A percentile compares a stretch with the other conserved stretches of the same genome.
These are phyloP conservation scores for Sugiyamaella mastotermitis DNA, from an alignment of 805 yeast genomes.

Conservation along the genomic window DNA sequence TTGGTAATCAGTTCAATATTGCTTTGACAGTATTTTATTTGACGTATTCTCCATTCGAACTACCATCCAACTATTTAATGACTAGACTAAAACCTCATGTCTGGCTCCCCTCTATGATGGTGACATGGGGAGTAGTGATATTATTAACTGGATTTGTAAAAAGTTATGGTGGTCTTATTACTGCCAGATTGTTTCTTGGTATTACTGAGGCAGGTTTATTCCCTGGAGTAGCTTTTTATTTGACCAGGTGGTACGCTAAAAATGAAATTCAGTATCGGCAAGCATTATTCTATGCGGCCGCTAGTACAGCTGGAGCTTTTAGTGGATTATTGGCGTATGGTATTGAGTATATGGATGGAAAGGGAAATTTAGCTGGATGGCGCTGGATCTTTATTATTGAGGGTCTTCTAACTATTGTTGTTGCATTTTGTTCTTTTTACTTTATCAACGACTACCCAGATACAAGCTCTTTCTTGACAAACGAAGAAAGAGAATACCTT, in stretches of 20 bases:
- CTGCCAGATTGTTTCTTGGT: conserved; percentile 45
- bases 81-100: conserved; percentile 29
- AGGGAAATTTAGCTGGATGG: conserved; percentile 38
- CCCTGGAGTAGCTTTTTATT: conserved; percentile 35
- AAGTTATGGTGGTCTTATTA: conserved; percentile 40
- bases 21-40: conserved; percentile 38
- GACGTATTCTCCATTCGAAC: conserved; percentile 23
- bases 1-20: conserved; percentile 29
- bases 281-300: conserved; percentile 33
- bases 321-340: conserved; percentile 35
- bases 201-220: conserved; percentile 41
- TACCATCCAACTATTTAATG: conserved; percentile 29
- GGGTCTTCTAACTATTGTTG: conserved; percentile 36
- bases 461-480: conserved; percentile 29
- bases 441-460: conserved; percentile 45
- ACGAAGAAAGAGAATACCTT: conserved; percentile 13
- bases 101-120: conserved; percentile 24
- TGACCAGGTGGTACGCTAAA: conserved; percentile 30
- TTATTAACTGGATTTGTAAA: conserved; percentile 23
- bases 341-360: conserved; percentile 42
- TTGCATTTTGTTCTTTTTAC: conserved; percentile 38
- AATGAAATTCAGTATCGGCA: conserved; percentile 35
- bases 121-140: conserved; percentile 19
- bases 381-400: conserved; percentile 47
- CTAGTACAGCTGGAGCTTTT: conserved; percentile 31